Evolutionary conservation across 768 basidiomycete genomes (phyloP).

Genomic region (Naganishia vaughanmartiniae): DNA sequence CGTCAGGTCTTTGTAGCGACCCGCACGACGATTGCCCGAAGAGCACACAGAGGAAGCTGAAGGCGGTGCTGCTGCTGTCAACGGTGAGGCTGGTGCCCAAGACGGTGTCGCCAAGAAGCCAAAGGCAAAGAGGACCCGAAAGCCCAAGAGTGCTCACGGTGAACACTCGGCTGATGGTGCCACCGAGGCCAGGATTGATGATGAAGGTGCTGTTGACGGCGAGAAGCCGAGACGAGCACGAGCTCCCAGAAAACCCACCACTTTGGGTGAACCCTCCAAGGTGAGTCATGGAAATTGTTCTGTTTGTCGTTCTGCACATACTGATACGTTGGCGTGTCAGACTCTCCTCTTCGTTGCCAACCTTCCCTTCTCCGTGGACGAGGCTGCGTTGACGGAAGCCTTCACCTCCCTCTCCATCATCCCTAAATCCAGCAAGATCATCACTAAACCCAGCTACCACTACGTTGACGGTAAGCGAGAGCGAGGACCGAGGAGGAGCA

Average conservation of each 20-base stretch:
- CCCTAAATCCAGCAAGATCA: conserved; percentile 82
- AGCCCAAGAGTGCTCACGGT: conserved; percentile 33
- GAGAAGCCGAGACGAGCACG: conserved; percentile 27
- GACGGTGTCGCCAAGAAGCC: conserved; percentile 28
- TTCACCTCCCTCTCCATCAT: conserved; percentile 83
- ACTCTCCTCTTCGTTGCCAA: conserved; percentile 88
- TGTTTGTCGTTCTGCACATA: not conserved
- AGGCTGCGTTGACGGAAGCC: conserved; percentile 71
- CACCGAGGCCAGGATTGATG: conserved; percentile 44
- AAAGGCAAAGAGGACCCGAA: conserved; percentile 36
- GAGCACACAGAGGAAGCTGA: conserved; percentile 44
- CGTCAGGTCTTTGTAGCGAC: conserved; percentile 7
- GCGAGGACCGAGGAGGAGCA: conserved; percentile 61
- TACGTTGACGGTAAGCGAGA: conserved; percentile 24
- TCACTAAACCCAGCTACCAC: conserved; percentile 56
- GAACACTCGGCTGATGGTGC: conserved; percentile 24
- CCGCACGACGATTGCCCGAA: conserved; percentile 45
- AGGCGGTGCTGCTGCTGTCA: conserved; percentile 38
- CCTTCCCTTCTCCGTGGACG: conserved; percentile 90
- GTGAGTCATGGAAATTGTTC: conserved; percentile 34
- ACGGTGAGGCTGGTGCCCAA: conserved; percentile 28
- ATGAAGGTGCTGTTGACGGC: conserved; percentile 30
- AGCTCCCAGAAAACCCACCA: conserved; percentile 33
- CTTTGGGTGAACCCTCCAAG: conserved; percentile 45
- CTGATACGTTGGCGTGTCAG: conserved; percentile 29